phyloP scores from a whole-genome alignment of 139 green algal genomes.

The Pycnococcus provasolii region DNA sequence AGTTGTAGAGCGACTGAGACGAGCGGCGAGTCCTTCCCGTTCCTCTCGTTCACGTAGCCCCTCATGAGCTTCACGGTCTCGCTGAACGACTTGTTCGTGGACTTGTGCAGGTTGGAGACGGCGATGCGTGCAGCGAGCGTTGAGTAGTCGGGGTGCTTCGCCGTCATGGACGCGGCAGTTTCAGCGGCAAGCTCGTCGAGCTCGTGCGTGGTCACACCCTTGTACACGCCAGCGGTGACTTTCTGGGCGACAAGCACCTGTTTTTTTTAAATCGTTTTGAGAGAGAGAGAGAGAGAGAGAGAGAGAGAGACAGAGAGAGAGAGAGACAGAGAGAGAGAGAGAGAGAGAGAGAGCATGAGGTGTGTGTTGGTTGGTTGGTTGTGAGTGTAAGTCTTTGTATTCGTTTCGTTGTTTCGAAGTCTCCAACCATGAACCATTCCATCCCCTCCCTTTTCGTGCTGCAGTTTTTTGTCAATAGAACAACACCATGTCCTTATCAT shows the following conservation, averaged over 20 bases:
- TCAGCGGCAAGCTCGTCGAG: slow-evolving; percentile 96
- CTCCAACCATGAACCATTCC: too few species aligned
- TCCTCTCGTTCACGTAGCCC: slow-evolving; percentile 80
- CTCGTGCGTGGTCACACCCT: slow-evolving; percentile 90
- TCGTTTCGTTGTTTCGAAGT: too few species aligned
- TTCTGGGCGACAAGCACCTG: slow-evolving; percentile 95
- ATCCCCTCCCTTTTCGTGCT: too few species aligned
- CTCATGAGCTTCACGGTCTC: slow-evolving; percentile 81
- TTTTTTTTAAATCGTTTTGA: neutral
- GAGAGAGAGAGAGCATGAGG: too few species aligned
- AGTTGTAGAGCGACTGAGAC: slow-evolving; percentile 81
- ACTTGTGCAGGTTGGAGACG: slow-evolving; percentile 99
- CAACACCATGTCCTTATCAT: too few species aligned
- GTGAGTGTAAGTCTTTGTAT: too few species aligned
- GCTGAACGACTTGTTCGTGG: slow-evolving; percentile 91
- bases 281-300: too few species aligned
- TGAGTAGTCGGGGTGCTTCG: slow-evolving; percentile 96
- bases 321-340: too few species aligned
- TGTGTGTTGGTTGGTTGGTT: too few species aligned
- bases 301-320: too few species aligned
- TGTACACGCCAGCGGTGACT: slow-evolving; percentile 86
- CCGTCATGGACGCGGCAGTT: slow-evolving; percentile 93
- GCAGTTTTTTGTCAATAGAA: too few species aligned
- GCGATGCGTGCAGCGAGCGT: slow-evolving; percentile 91
- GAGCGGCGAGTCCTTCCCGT: slow-evolving; percentile 64